These are phyloP conservation scores for Phallus indusiatus DNA, from an alignment of 768 basidiomycete species.

Conservation along the genomic window DNA sequence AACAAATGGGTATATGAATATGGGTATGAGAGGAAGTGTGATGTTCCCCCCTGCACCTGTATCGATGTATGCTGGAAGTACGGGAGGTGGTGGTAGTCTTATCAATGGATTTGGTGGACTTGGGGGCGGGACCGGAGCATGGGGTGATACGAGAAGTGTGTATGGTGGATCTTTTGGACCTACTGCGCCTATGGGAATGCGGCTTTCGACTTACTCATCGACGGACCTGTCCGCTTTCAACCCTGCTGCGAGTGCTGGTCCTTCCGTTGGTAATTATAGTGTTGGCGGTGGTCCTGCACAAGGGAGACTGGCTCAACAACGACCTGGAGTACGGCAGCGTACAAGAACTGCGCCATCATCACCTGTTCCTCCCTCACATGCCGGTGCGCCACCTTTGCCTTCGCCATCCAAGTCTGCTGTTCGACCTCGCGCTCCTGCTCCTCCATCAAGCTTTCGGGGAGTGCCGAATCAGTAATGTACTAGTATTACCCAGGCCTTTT, in stretches of 20 bases:
- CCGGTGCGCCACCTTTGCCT: conserved; percentile 15
- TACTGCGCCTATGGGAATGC: conserved; percentile 13
- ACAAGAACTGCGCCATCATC: conserved; percentile 25
- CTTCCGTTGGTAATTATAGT: neutral
- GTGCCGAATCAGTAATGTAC: neutral
- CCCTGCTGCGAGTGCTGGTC: neutral
- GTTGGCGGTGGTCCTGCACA: neutral
- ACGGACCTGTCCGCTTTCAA: neutral
- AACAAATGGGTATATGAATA: conserved; percentile 17
- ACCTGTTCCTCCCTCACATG: conserved; percentile 12
- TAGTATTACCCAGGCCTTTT: too few species aligned
- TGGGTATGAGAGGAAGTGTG: conserved; percentile 35
- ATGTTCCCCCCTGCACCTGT: conserved; percentile 40
- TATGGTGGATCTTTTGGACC: conserved; percentile 62
- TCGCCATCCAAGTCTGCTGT: conserved; percentile 13
- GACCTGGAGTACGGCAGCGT: conserved; percentile 20
- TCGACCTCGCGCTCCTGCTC: neutral
- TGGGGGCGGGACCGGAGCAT: neutral
- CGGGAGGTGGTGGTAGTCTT: conserved; percentile 10
- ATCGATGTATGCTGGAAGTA: conserved; percentile 48
- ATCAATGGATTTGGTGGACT: neutral
- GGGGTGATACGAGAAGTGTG: conserved; percentile 51
- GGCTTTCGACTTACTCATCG: neutral
- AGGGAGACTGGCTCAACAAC: neutral
- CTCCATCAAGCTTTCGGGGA: conserved; percentile 8